Base-by-base conservation (phyloP, 495 filamentous ascomycete species). In the Daldinia decipiens region DNA sequence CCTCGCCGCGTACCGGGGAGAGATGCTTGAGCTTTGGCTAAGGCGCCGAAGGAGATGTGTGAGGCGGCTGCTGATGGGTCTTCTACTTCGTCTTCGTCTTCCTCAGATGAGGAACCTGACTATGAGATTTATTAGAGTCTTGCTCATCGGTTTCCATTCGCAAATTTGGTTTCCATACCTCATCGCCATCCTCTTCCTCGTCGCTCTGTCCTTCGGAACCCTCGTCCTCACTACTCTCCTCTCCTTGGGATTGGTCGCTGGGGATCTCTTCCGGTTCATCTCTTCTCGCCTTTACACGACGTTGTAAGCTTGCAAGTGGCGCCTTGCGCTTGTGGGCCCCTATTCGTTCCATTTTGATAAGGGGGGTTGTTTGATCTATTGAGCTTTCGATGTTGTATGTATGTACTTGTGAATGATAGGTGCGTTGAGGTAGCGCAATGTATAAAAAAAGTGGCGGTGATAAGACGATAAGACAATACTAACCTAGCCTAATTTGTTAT, bases 21-120 rank as follows among this genome's bases (percentile, higher is more conserved):
- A 0, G 89, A 85, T 12, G 89, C 87, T 82, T 96, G 91, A 2
- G 95, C 95, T 84, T 92, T 91, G 57, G 90, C 91, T 31, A 99
- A 83, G 0, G 93, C 90, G 57, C 93, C 93, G 76, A 99, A 99
- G 32, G 94, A 95, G 58, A 98, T 79, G 38, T 81, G 79, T 0
- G 84, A 78, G 79, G 79, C 80, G 24, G 72, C 65, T 39, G 82
- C 76, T 57, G 83, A 81, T 12, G 81, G 78, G 63, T 81, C 72
- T 13, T 81, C 77, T 50, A 72, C 65, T 7, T 79, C 73, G 32
- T 78, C 74, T 19, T 77, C 78, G 7, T 74, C 74, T 9, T 77
- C 59, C 12, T 77, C 70, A 32, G 73, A 67, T 29, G 57, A 59
- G 24, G 69, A 68, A 39, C 52, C 62, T 17, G 72, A 68, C 72